Evolutionary conservation across 257 asterid species (phyloP), one percentile per base, ranked within the genome.

Genomic region (Petunia secreta): DNA sequence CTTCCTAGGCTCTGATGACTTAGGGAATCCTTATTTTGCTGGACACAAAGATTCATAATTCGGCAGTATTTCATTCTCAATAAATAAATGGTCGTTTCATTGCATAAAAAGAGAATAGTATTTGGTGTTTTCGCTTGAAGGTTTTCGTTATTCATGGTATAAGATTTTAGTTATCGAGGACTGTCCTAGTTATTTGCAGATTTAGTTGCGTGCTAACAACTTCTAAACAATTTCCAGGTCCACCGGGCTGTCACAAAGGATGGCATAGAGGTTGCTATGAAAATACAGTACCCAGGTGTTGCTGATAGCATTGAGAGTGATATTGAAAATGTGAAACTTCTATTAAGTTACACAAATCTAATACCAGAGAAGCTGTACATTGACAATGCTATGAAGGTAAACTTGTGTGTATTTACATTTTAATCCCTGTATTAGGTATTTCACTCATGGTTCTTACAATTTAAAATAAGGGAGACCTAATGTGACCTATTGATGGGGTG

Each of bases 291-390:
- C 87, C 99, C 99, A 81, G 99, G 99, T 78, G 97, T 93, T 87
- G 99, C 98, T 77, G 97, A 95, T 73, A 95, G 99, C 88, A 95
- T 95, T 84, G 99, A 93, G 83, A 95, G 98, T 87, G 99, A 95
- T 82, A 90, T 95, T 73, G 98, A 95, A 10, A 95, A 95, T 88
- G 97, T 95, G 71, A 95, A 93, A 85, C 86, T 89, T 87, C 85
- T 95, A 11, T 87, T 95, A 65, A 87, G 85, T 41, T 95, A 95
- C 84, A 93, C 99, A 65, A 95, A 95, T 75, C 81, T 95, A 83
- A 54, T 95, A 80, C 99, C 99, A 69, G 97, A 95, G 84, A 88
- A 83, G 79, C 77, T 93, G 83, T 95, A 84, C 84, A 82, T 95
- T 80, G 99, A 95, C 90, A 93, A 84, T 88, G 99, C 98, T 67